phyloP scores from a whole-genome alignment of 805 yeast genomes.

The Martiniozyma abietophila region DNA sequence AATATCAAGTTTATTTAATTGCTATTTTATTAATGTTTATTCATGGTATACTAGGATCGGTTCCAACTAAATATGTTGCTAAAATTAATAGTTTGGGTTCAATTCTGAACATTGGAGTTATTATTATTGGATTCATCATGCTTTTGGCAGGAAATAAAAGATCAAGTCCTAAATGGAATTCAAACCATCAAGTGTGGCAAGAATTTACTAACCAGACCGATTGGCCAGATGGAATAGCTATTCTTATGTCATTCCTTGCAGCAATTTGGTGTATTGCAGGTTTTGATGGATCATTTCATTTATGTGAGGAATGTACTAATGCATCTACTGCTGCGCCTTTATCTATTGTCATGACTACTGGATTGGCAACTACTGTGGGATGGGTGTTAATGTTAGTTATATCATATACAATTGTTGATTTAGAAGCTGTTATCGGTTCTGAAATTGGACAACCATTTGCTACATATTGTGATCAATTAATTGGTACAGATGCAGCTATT shows the following conservation, averaged over 20 bases:
- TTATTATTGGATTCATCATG: slow-evolving; percentile 43
- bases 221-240: slow-evolving; percentile 53
- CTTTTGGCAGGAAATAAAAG: slow-evolving; percentile 43
- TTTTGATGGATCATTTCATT: slow-evolving; percentile 66
- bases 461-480: slow-evolving; percentile 40
- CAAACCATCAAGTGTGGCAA: slow-evolving; percentile 45
- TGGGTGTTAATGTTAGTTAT: slow-evolving; percentile 50
- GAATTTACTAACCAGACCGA: slow-evolving; percentile 47
- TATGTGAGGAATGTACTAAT: slow-evolving; percentile 64
- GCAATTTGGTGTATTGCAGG: slow-evolving; percentile 69
- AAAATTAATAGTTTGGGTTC: slow-evolving; percentile 43
- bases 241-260: slow-evolving; percentile 49
- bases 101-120: slow-evolving; percentile 36
- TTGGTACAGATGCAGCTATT: slow-evolving; percentile 32
- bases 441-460: slow-evolving; percentile 55
- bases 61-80: slow-evolving; percentile 49
- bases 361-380: slow-evolving; percentile 47
- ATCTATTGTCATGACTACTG: slow-evolving; percentile 52
- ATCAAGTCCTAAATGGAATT: slow-evolving; percentile 37
- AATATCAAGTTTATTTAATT: slow-evolving; percentile 43
- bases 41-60: slow-evolving; percentile 39
- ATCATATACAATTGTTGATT: slow-evolving; percentile 49
- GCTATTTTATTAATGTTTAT: slow-evolving; percentile 41
- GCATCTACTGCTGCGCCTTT: slow-evolving; percentile 58
- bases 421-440: slow-evolving; percentile 36